Conservation (phyloP, 495 filamentous ascomycete species). For the Penicillium diatomitis region DNA sequence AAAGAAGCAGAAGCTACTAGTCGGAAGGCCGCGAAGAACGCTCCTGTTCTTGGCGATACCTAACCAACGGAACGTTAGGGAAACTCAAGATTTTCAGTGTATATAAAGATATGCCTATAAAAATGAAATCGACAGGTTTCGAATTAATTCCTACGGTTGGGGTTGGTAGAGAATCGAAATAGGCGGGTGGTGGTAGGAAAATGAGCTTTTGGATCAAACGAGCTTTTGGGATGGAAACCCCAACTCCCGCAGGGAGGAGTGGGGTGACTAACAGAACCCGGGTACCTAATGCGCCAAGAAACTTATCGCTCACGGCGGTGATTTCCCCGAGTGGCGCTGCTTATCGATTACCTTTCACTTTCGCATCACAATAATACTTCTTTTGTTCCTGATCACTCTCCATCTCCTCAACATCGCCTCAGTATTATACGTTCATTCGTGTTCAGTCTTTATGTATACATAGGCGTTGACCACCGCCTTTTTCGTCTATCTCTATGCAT, state of each 20-base stretch:
- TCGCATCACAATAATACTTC: not conserved
- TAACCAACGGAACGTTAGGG: not conserved
- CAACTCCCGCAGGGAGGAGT: not conserved
- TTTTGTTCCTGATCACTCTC: not conserved
- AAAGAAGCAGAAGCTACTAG: not conserved
- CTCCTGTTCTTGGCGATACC: not conserved
- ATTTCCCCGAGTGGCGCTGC: conserved; percentile 21
- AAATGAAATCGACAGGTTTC: not conserved
- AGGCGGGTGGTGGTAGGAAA: not conserved
- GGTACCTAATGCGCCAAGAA: not conserved
- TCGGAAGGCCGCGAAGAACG: not conserved
- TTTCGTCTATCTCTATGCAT: conserved; percentile 4
- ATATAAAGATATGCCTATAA: not conserved
- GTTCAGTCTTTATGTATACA: not conserved
- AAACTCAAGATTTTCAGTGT: not conserved
- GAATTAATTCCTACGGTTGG: not conserved
- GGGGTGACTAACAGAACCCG: not conserved
- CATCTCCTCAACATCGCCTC: not conserved
- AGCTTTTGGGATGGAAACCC: not conserved
- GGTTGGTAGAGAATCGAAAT: not conserved
- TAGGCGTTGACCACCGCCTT: not conserved
- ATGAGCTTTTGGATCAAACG: too few relatives aligned
- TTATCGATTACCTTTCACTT: conserved; percentile 16
- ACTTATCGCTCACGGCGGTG: conserved; percentile 4
- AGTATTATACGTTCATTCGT: not conserved